Percentiles rank a stretch among this genome's conserved stretches.
Conservation (phyloP, 352 stramenopile genomes). For the Phytophthora colocasiae region DNA sequence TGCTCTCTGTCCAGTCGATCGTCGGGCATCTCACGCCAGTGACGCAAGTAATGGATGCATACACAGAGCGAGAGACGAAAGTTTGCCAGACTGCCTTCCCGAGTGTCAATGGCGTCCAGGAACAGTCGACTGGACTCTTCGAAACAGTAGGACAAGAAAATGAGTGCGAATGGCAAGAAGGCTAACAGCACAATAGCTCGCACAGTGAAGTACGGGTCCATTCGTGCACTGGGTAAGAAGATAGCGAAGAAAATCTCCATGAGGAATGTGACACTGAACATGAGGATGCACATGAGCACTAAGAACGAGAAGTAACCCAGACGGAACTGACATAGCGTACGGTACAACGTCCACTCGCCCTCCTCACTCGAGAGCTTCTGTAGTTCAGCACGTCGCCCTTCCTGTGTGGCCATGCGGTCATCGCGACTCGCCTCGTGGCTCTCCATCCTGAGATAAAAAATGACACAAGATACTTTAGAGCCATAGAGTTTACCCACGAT, state of each 20-base stretch:
- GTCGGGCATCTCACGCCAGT: conserved; percentile 82
- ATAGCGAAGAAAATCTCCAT: conserved; percentile 94
- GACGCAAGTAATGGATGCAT: conserved; percentile 87
- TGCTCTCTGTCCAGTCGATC: conserved; percentile 69
- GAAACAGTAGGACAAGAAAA: conserved; percentile 89
- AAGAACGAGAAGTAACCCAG: conserved; percentile 91
- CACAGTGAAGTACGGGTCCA: conserved; percentile 75
- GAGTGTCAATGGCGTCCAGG: conserved; percentile 87
- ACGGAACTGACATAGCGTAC: conserved; percentile 81
- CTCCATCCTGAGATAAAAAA: conserved; percentile 15
- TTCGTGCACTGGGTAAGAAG: conserved; percentile 81
- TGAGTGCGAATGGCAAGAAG: conserved; percentile 76
- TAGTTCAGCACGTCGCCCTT: conserved; percentile 70
- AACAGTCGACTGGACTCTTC: conserved; percentile 86
- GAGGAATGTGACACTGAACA: conserved; percentile 90
- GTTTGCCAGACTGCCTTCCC: conserved; percentile 80
- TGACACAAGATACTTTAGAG: conserved; percentile 15
- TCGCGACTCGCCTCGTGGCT: conserved; percentile 39
- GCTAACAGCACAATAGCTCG: conserved; percentile 75
- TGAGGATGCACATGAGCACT: conserved; percentile 91
- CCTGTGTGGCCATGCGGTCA: conserved; percentile 65
- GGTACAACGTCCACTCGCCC: conserved; percentile 79
- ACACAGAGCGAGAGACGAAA: conserved; percentile 86
- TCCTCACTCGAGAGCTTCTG: conserved; percentile 69
- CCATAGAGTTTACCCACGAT: neutral